phyloP scores from a whole-genome alignment of 495 filamentous ascomycete genomes.

The Penicillium coffeae region DNA sequence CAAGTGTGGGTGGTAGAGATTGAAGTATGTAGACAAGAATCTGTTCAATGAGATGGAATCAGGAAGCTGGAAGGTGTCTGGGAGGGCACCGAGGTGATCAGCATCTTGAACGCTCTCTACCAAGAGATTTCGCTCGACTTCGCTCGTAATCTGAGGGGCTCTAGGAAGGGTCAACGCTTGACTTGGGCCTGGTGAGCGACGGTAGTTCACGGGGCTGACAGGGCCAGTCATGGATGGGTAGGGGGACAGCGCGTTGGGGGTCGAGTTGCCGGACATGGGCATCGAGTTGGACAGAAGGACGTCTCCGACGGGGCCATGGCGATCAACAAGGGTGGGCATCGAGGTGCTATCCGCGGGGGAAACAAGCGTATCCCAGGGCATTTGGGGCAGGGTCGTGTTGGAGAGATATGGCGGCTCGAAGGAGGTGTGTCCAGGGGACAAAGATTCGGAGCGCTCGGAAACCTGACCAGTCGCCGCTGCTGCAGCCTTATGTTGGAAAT shows the following conservation, averaged over 20 bases:
- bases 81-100: conserved; percentile 77
- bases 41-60: conserved; percentile 73
- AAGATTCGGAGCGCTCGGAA: conserved; percentile 68
- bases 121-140: conserved; percentile 78
- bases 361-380: conserved; percentile 86
- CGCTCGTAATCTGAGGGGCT: conserved; percentile 62
- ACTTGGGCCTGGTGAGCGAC: conserved; percentile 60
- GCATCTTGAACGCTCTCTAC: conserved; percentile 77
- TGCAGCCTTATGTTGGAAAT: conserved; percentile 95
- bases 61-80: conserved; percentile 86
- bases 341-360: conserved; percentile 59
- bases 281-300: conserved; percentile 64
- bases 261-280: conserved; percentile 65
- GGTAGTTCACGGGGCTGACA: conserved; percentile 68
- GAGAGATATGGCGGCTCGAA: conserved; percentile 70
- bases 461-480: conserved; percentile 72
- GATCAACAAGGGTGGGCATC: conserved; percentile 64
- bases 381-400: conserved; percentile 76
- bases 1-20: conserved; percentile 92
- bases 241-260: conserved; percentile 77
- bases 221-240: conserved; percentile 69
- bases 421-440: conserved; percentile 63
- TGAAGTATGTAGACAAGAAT: conserved; percentile 93
- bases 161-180: conserved; percentile 62
- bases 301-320: conserved; percentile 55